A percentile compares a stretch with the other conserved stretches of the same genome.
phyloP scores from a whole-genome alignment of 208 protist genomes.

The Acanthamoeba healyi region DNA sequence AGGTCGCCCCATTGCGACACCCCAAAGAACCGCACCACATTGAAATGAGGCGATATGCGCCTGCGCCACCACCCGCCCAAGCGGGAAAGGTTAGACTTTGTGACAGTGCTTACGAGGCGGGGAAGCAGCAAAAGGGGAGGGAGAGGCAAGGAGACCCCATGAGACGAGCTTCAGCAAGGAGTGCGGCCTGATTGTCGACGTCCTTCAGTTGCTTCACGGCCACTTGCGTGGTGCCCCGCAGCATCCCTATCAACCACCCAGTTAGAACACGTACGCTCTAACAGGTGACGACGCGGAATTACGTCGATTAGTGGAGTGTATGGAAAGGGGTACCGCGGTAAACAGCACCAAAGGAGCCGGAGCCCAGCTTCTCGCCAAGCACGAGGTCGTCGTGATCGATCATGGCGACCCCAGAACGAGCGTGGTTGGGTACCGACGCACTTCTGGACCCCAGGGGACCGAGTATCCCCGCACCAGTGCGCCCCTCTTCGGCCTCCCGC shows the following conservation, averaged over 20 bases:
- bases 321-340: neutral
- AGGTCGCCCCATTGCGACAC: neutral
- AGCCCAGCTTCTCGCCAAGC: neutral
- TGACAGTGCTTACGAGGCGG: neutral
- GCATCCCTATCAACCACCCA: neutral
- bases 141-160: no score
- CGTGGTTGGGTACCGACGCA: no score
- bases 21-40: constrained; percentile 43
- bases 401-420: no score
- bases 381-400: constrained; percentile 26
- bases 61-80: neutral
- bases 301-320: no score
- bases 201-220: constrained; percentile 1
- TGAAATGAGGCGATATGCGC: neutral
- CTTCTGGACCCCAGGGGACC: neutral
- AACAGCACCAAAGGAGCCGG: constrained; percentile 3
- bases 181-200: neutral
- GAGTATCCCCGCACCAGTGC: neutral
- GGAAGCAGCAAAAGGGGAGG: no score
- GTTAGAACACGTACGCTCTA: no score
- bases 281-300: no score
- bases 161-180: neutral
- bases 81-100: neutral
- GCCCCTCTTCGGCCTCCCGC: neutral
- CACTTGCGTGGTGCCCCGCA: neutral